Percentiles rank a stretch among this genome's conserved stretches.
These are phyloP conservation scores for Diddensiella caesifluorescens DNA, from an alignment of 805 yeast genomes.

Conservation along the genomic window DNA sequence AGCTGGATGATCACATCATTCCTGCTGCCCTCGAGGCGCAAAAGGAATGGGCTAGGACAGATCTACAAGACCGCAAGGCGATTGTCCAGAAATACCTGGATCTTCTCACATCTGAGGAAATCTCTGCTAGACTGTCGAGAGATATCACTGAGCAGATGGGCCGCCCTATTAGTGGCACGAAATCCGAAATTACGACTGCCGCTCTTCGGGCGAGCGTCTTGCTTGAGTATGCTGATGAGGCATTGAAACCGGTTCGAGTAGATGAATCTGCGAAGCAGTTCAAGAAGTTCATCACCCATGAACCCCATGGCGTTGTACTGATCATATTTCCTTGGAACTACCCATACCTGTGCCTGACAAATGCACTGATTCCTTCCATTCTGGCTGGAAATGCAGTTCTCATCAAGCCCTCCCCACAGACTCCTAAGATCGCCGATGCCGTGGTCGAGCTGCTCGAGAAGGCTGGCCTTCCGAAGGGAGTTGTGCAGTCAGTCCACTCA, in stretches of 20 bases:
- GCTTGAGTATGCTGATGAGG: constrained; percentile 30
- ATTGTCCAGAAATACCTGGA: constrained; percentile 25
- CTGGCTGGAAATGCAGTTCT: constrained; percentile 83
- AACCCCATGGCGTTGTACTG: constrained; percentile 86
- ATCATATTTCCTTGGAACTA: constrained; percentile 92
- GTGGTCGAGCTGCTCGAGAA: constrained; percentile 58
- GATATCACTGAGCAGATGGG: constrained; percentile 34
- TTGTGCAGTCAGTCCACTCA: constrained; percentile 73
- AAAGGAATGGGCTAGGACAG: constrained; percentile 21
- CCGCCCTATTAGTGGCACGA: constrained; percentile 31
- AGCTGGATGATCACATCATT: constrained; percentile 17
- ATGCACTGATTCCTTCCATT: constrained; percentile 84
- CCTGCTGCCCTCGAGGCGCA: constrained; percentile 25
- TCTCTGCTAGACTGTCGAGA: constrained; percentile 24
- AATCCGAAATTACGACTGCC: constrained; percentile 31
- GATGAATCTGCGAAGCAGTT: constrained; percentile 26
- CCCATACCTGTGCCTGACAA: constrained; percentile 81
- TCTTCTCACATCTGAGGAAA: constrained; percentile 21
- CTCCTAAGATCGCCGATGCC: constrained; percentile 75
- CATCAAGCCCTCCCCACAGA: constrained; percentile 81
- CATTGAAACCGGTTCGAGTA: constrained; percentile 28
- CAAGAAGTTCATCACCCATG: constrained; percentile 42
- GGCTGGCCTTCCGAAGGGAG: constrained; percentile 82
- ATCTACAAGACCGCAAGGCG: constrained; percentile 26
- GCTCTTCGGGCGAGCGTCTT: constrained; percentile 27